Evolutionary conservation across 306 rosid species (phyloP).

Genomic region (Prunus padus): DNA sequence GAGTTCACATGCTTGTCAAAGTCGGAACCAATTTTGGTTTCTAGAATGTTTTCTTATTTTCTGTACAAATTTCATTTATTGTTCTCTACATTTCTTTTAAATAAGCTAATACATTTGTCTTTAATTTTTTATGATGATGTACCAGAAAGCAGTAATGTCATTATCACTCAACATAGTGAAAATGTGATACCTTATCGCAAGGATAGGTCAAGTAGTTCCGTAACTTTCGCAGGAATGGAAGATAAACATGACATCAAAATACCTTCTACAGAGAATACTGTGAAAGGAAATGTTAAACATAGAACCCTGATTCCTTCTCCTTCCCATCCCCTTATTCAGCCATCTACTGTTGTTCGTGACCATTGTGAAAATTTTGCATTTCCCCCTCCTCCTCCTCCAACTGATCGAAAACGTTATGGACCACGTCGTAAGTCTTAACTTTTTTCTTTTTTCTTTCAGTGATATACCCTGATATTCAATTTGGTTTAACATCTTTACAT

Average conservation of each 20-base stretch:
- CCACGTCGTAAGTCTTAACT: constrained; percentile 79
- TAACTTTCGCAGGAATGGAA: constrained; percentile 33
- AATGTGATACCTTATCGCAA: constrained; percentile 31
- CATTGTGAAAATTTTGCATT: constrained; percentile 63
- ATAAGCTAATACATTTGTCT: constrained; percentile 26
- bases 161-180: constrained; percentile 46
- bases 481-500: constrained; percentile 12
- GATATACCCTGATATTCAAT: neutral
- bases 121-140: constrained; percentile 33
- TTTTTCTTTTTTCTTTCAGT: constrained; percentile 10
- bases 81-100: constrained; percentile 24
- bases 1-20: constrained; percentile 12
- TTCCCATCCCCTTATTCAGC: too few relatives aligned
- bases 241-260: constrained; percentile 32
- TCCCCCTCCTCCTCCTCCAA: constrained; percentile 94
- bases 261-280: constrained; percentile 32
- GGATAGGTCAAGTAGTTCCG: constrained; percentile 24
- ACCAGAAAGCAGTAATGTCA: constrained; percentile 51
- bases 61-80: neutral
- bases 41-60: neutral
- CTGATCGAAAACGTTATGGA: constrained; percentile 65
- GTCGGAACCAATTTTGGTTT: constrained; percentile 4
- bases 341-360: constrained; percentile 30
- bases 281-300: too few relatives aligned
- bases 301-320: too few relatives aligned